A percentile compares a stretch with the other conserved stretches of the same genome.
Evolutionary conservation across 1,284 basidiomycete genomes (phyloP).

Genomic region (Coniferiporia sulphurascens): DNA sequence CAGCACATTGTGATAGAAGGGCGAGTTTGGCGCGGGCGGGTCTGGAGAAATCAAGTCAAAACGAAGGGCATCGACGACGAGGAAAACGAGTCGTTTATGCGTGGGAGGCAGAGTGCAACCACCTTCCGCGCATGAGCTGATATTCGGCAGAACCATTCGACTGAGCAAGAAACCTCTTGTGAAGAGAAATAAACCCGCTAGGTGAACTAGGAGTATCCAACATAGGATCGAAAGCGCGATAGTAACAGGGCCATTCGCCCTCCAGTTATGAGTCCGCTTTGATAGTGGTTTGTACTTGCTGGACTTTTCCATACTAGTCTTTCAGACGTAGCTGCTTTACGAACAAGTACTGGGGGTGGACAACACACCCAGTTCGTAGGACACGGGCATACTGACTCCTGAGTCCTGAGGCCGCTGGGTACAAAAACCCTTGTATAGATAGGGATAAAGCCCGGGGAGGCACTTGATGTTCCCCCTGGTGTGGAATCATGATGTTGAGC

Average conservation of each 20-base stretch:
- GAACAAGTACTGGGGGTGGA: too few species aligned
- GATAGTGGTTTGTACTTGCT: too few species aligned
- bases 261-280: not conserved
- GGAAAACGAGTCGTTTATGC: slow-evolving; percentile 75
- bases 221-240: slow-evolving; percentile 36
- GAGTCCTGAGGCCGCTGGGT: too few species aligned
- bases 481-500: too few species aligned
- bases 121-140: slow-evolving; percentile 43
- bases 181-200: slow-evolving; percentile 73
- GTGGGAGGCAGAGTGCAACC: slow-evolving; percentile 52
- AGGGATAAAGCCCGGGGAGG: too few species aligned
- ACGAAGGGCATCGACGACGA: slow-evolving; percentile 91
- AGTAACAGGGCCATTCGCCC: slow-evolving; percentile 4
- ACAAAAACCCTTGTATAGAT: too few species aligned
- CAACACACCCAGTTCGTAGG: too few species aligned
- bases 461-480: too few species aligned
- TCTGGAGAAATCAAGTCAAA: slow-evolving; percentile 90
- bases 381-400: too few species aligned
- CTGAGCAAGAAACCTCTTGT: slow-evolving; percentile 86
- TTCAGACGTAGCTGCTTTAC: too few species aligned
- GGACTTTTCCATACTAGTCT: too few species aligned
- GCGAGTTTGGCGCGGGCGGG: slow-evolving; percentile 54
- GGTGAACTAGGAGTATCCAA: slow-evolving; percentile 56
- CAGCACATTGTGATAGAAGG: slow-evolving; percentile 80
- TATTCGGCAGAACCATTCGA: slow-evolving; percentile 69